A percentile compares a stretch with the other conserved stretches of the same genome.
These are phyloP conservation scores for Nothophaeocryptopus gaeumannii DNA, from an alignment of 2,329 filamentous ascomycete genomes.

Conservation along the genomic window DNA sequence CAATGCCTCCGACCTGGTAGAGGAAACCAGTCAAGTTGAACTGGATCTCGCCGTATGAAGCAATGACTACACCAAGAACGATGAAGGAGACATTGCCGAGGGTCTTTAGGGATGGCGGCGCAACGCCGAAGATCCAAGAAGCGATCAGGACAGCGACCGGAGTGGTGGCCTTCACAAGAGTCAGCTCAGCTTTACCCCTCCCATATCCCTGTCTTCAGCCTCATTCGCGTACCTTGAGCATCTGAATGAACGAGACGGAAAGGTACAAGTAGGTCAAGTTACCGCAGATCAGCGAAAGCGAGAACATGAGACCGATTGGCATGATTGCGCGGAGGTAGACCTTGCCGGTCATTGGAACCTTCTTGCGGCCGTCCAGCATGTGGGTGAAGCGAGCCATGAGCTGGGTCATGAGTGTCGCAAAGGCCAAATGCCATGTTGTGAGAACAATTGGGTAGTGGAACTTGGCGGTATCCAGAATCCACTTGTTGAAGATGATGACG, in stretches of 20 bases:
- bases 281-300: slow-evolving; percentile 90
- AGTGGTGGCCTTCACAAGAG: slow-evolving; percentile 69
- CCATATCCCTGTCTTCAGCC: neutral
- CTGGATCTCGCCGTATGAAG: slow-evolving; percentile 91
- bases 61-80: slow-evolving; percentile 89
- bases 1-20: slow-evolving; percentile 73
- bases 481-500: slow-evolving; percentile 99
- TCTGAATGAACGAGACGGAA: slow-evolving; percentile 95
- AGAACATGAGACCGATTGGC: slow-evolving; percentile 94
- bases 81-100: slow-evolving; percentile 93
- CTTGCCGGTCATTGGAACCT: slow-evolving; percentile 92
- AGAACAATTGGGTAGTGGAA: slow-evolving; percentile 77
- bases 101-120: slow-evolving; percentile 78
- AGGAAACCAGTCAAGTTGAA: slow-evolving; percentile 79
- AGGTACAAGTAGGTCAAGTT: slow-evolving; percentile 95
- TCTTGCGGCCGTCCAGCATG: slow-evolving; percentile 89
- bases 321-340: slow-evolving; percentile 92
- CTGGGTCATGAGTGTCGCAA: slow-evolving; percentile 93
- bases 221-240: slow-evolving; percentile 72
- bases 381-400: slow-evolving; percentile 84
- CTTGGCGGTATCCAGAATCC: slow-evolving; percentile 79
- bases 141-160: slow-evolving; percentile 89
- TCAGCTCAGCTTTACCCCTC: slow-evolving; percentile 9
- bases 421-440: slow-evolving; percentile 92
- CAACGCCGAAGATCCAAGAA: slow-evolving; percentile 82